Evolutionary conservation across 345 rosid species (phyloP), one percentile per base, ranked within the genome.

Genomic region (Syzygium jambos): DNA sequence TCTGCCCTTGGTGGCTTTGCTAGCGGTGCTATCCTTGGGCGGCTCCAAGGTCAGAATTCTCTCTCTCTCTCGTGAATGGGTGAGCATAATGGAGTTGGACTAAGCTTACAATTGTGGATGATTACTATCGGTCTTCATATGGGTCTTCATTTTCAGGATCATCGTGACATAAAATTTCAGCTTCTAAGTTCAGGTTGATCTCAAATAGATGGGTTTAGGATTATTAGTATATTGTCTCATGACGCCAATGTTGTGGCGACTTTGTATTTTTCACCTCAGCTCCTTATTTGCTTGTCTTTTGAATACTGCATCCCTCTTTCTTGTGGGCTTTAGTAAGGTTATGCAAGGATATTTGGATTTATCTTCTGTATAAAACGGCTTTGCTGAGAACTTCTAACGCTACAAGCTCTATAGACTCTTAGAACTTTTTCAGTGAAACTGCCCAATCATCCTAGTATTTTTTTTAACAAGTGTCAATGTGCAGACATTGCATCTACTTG

Each of bases 11-110:
- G 96, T 27, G 98, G 99, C 53, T 93, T 96, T 87, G 93, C 95
- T 43, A 91, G 93, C 82, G 98, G 99, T 88, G 96, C 98, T 89
- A 85, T 97, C 86, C 95, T 96, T 78, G 99, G 99, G 83, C 91
- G 96, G 77, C 95, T 96, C 90, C 98, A 95, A 92, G 98, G 98
- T 97, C 80, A 52, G 85, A 34, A 73, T 56, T 85, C 25, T 59
- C 38, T 56, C 54, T 88, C 73, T 6, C 38, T 61, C 14, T 73
- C 14, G 7, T 65, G 7, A 9, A 17, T 73, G 80, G 80, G 49
- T 19, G 80, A 38, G 46, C 27, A 19, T 13, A 68, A 34, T 73
- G 25, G 25, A 73, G 80, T 9, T 30, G 78, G 23, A 68, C 78
- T 68, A 21, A 30, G 78, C 78, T 68, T 68, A 34, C 23, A 1